Percentiles rank a stretch among this genome's conserved stretches.
Evolutionary conservation across 73 alveolate species (phyloP).

Genomic region (Tetrahymena malaccensis): DNA sequence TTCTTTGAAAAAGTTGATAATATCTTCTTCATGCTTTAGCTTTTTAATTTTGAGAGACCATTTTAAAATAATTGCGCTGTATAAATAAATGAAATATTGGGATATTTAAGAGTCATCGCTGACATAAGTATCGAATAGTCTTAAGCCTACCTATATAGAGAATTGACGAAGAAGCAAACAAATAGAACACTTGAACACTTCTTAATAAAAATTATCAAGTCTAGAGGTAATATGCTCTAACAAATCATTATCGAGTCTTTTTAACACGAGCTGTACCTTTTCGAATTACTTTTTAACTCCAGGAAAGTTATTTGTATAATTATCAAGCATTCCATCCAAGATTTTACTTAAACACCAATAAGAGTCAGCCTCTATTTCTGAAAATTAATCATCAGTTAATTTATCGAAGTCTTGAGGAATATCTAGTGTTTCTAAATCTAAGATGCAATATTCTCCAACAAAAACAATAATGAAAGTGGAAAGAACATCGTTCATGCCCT

Average conservation of each 20-base stretch:
- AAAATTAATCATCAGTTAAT: conserved; percentile 21
- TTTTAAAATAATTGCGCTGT: background rate
- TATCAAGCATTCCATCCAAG: conserved; percentile 26
- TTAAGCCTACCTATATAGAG: conserved; percentile 10
- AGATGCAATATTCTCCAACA: conserved; percentile 11
- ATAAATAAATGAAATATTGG: background rate
- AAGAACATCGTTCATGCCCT: conserved; percentile 42
- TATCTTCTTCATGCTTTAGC: background rate
- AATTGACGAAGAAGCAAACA: conserved; percentile 29
- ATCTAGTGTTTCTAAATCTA: conserved; percentile 34
- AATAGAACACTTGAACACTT: conserved; percentile 26
- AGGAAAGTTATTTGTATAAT: conserved; percentile 27
- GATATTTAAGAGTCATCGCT: conserved; percentile 8
- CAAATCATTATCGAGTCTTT: conserved; percentile 10
- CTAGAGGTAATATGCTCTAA: background rate
- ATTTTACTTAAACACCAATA: conserved; percentile 44
- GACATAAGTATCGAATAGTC: conserved; percentile 36
- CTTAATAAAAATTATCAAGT: conserved; percentile 9
- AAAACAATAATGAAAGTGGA: conserved; percentile 33
- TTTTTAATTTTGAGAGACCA: background rate
- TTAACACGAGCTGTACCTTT: background rate
- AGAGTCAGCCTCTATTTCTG: conserved; percentile 37
- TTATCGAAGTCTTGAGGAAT: conserved; percentile 33
- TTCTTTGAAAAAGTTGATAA: background rate
- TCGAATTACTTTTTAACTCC: conserved; percentile 30